A percentile compares a stretch with the other conserved stretches of the same genome.
phyloP scores from a whole-genome alignment of 257 asterid genomes.

The Fraxinus anomala region DNA sequence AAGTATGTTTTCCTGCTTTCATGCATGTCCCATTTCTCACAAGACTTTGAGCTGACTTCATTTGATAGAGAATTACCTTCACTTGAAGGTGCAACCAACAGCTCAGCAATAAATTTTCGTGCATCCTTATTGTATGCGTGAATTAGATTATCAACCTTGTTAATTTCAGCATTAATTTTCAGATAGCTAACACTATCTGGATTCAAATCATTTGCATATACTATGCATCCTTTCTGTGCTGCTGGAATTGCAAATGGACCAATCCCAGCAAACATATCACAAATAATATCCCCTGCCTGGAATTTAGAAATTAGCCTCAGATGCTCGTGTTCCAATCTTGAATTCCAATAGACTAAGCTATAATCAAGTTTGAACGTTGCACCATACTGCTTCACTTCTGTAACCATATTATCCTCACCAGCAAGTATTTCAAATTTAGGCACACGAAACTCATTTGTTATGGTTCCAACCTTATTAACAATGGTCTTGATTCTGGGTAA shows the following conservation, averaged over 20 bases:
- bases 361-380: slow-evolving; percentile 95
- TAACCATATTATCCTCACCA: slow-evolving; percentile 81
- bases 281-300: slow-evolving; percentile 65
- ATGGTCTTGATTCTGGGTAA: slow-evolving; percentile 85
- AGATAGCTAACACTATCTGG: slow-evolving; percentile 79
- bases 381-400: slow-evolving; percentile 86
- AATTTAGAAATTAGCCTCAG: slow-evolving; percentile 74
- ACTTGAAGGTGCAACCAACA: slow-evolving; percentile 58
- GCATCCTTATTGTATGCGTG: slow-evolving; percentile 79
- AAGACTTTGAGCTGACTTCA: slow-evolving; percentile 27
- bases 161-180: slow-evolving; percentile 77
- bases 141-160: slow-evolving; percentile 77
- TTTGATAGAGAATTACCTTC: slow-evolving; percentile 44
- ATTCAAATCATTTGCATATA: slow-evolving; percentile 87
- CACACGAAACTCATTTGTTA: slow-evolving; percentile 87
- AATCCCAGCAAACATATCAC: slow-evolving; percentile 96
- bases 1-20: slow-evolving; percentile 27
- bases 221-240: slow-evolving; percentile 88
- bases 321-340: slow-evolving; percentile 94
- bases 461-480: slow-evolving; percentile 87
- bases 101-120: slow-evolving; percentile 59
- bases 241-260: slow-evolving; percentile 98
- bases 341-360: slow-evolving; percentile 93
- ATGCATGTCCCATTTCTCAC: slow-evolving; percentile 36
- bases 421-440: slow-evolving; percentile 91